phyloP scores from a whole-genome alignment of 495 filamentous ascomycete species.

The Usnea hakonensis region DNA sequence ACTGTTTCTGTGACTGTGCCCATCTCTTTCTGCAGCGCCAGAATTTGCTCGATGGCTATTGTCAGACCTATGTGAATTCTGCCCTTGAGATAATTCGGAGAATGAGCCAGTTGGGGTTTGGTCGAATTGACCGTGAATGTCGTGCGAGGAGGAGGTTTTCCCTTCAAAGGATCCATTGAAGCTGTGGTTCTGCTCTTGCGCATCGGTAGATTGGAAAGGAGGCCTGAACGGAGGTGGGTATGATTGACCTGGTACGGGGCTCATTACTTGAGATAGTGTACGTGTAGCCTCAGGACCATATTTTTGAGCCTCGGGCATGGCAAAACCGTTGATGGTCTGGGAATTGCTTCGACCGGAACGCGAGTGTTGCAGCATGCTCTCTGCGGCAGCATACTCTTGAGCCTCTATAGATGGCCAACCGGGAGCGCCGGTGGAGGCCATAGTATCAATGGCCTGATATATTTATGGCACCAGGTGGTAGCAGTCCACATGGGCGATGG shows the following conservation, averaged over 20 bases:
- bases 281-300: slow-evolving; percentile 8
- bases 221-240: slow-evolving; percentile 15
- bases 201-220: slow-evolving; percentile 11
- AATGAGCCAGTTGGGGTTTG: slow-evolving; percentile 7
- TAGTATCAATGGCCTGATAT: background rate
- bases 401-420: slow-evolving; percentile 15
- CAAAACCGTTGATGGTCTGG: slow-evolving; percentile 18
- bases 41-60: background rate
- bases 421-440: slow-evolving; percentile 11
- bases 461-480: background rate
- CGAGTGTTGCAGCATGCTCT: slow-evolving; percentile 25
- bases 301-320: slow-evolving; percentile 5
- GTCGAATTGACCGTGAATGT: slow-evolving; percentile 11
- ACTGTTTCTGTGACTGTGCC: slow-evolving; percentile 14
- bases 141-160: slow-evolving; percentile 7
- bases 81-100: slow-evolving; percentile 8
- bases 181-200: slow-evolving; percentile 8
- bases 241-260: slow-evolving; percentile 8
- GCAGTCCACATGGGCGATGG: background rate
- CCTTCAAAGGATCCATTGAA: slow-evolving; percentile 13
- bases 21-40: slow-evolving; percentile 2
- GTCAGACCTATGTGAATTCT: background rate
- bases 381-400: slow-evolving; percentile 24
- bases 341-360: slow-evolving; percentile 19
- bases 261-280: slow-evolving; percentile 10